These are phyloP conservation scores for Xylaria nigripes DNA, from an alignment of 495 filamentous ascomycete species.

Conservation along the genomic window DNA sequence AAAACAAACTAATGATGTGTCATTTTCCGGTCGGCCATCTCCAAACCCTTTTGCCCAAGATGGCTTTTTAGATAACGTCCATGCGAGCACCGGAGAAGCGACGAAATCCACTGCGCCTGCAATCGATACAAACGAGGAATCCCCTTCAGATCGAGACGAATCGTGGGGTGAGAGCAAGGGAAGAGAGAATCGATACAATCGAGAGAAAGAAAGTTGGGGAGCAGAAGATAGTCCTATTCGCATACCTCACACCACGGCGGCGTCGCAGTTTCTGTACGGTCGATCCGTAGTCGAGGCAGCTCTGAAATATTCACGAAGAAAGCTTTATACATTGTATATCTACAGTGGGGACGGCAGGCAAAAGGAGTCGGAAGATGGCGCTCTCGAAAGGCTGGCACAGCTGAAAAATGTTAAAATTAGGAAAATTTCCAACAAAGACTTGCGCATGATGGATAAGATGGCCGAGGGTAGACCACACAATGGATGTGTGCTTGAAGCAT, in stretches of 20 bases:
- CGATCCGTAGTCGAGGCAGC: conserved; percentile 74
- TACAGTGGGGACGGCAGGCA: conserved; percentile 49
- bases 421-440: conserved; percentile 41
- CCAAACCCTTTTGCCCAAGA: neutral
- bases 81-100: neutral
- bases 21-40: no score
- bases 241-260: conserved; percentile 73
- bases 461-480: conserved; percentile 80
- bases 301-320: conserved; percentile 55
- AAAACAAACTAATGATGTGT: no score
- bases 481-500: conserved; percentile 80
- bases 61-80: neutral
- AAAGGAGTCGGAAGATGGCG: conserved; percentile 29
- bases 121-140: neutral
- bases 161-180: no score
- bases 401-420: conserved; percentile 45
- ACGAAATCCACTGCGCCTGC: neutral
- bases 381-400: conserved; percentile 51
- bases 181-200: neutral
- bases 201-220: neutral
- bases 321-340: conserved; percentile 79
- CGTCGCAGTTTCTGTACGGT: conserved; percentile 89
- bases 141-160: neutral
- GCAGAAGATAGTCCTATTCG: conserved; percentile 36
- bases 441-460: conserved; percentile 73